These are phyloP conservation scores for Brassica hybrid DNA, from an alignment of 441 rosid genomes.

Conservation along the genomic window DNA sequence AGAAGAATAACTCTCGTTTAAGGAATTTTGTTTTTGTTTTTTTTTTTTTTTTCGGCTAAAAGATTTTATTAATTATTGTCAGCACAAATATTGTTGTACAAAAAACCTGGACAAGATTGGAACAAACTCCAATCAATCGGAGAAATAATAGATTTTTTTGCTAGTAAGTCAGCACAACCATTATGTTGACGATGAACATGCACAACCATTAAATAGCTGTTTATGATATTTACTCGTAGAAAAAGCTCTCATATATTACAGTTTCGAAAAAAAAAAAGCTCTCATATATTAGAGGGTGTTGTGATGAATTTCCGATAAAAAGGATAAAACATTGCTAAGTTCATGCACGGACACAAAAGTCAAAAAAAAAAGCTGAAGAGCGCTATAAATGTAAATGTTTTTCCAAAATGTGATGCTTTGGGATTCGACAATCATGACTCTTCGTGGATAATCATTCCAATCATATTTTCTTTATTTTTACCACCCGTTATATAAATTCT, in stretches of 20 bases:
- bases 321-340: constrained; percentile 33
- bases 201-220: background rate
- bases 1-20: background rate
- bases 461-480: constrained; percentile 7
- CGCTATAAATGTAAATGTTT: background rate
- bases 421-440: constrained; percentile 39
- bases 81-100: too few relatives aligned
- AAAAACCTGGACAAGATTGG: too few relatives aligned
- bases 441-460: constrained; percentile 23
- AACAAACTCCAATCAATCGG: too few relatives aligned
- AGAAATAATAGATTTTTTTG: too few relatives aligned
- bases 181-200: too few relatives aligned
- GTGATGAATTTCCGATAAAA: background rate
- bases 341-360: constrained; percentile 31
- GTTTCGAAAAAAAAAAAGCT: background rate
- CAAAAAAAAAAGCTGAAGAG: constrained; percentile 29
- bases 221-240: background rate
- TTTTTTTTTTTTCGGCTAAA: too few relatives aligned
- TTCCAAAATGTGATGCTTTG: constrained; percentile 39
- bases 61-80: too few relatives aligned
- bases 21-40: background rate
- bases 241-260: background rate
- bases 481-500: background rate
- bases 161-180: too few relatives aligned
- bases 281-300: background rate